A percentile compares a stretch with the other conserved stretches of the same genome.
These are phyloP conservation scores for Ustulina deusta DNA, from an alignment of 2,329 filamentous ascomycete species.

Conservation along the genomic window DNA sequence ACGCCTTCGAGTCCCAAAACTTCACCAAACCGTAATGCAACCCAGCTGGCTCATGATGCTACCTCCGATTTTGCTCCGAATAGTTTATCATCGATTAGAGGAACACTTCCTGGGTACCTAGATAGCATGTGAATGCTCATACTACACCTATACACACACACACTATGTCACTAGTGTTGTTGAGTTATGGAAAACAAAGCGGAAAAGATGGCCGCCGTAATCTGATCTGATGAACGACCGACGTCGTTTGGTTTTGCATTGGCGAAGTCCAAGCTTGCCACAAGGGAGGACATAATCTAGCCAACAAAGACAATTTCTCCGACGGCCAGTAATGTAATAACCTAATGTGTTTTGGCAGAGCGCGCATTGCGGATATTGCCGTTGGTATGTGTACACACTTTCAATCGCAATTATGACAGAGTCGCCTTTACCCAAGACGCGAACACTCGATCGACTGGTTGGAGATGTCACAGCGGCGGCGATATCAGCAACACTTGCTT, in stretches of 20 bases:
- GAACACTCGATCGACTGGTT: conserved; percentile 5
- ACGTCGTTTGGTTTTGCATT: background rate
- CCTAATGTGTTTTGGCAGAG: background rate
- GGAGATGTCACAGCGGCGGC: conserved; percentile 16
- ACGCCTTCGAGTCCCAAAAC: background rate
- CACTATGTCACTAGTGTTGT: background rate
- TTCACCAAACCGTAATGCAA: background rate
- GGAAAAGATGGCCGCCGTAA: background rate
- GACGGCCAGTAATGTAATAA: background rate
- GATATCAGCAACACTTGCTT: conserved; percentile 20
- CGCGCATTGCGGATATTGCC: background rate
- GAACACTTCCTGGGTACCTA: background rate
- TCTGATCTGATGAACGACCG: background rate
- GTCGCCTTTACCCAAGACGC: background rate
- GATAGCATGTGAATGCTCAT: conserved; percentile 4
- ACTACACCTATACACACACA: conserved; percentile 2
- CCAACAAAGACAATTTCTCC: background rate
- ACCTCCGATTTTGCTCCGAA: conserved; percentile 5
- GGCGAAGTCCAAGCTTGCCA: background rate
- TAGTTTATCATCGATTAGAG: background rate
- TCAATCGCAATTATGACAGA: conserved; percentile 7
- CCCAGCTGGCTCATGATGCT: background rate
- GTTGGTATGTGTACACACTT: background rate
- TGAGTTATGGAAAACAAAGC: background rate
- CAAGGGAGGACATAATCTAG: conserved; percentile 3